phyloP scores from a whole-genome alignment of 345 rosid genomes.

The Dipteronia dyeriana region DNA sequence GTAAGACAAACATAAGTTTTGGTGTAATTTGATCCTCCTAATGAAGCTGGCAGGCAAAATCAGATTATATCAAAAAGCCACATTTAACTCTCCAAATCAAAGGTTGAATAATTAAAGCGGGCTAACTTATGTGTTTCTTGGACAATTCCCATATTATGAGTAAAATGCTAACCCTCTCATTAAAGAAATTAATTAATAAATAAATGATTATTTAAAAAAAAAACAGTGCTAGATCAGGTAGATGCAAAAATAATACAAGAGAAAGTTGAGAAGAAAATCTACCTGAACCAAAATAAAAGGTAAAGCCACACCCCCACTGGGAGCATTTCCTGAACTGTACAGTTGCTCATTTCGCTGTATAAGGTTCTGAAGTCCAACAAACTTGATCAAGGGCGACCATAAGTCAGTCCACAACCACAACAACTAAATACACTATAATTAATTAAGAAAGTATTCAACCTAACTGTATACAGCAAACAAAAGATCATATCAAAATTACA shows the following conservation, averaged over 20 bases:
- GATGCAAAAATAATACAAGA: not conserved
- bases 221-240: not conserved
- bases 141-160: not conserved
- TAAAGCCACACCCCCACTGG: slow-evolving; percentile 86
- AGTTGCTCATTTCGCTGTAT: slow-evolving; percentile 80
- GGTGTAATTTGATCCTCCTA: not conserved
- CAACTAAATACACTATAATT: slow-evolving; percentile 1
- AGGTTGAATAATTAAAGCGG: not conserved
- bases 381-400: slow-evolving; percentile 47
- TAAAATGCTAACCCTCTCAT: not conserved
- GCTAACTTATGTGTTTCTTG: not conserved
- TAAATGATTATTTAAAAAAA: not conserved
- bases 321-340: slow-evolving; percentile 77
- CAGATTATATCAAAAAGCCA: not conserved
- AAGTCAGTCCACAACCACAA: slow-evolving; percentile 7
- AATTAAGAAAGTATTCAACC: slow-evolving; percentile 3
- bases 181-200: not conserved
- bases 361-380: slow-evolving; percentile 83
- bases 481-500: slow-evolving; percentile 13
- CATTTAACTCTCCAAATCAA: not conserved
- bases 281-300: slow-evolving; percentile 99
- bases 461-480: slow-evolving; percentile 12
- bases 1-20: too few species aligned
- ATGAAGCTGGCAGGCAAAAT: not conserved
- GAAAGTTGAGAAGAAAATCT: slow-evolving; percentile 24